Base-by-base conservation (phyloP, 805 yeast genomes). In the Yarrowia yakushimensis region DNA sequence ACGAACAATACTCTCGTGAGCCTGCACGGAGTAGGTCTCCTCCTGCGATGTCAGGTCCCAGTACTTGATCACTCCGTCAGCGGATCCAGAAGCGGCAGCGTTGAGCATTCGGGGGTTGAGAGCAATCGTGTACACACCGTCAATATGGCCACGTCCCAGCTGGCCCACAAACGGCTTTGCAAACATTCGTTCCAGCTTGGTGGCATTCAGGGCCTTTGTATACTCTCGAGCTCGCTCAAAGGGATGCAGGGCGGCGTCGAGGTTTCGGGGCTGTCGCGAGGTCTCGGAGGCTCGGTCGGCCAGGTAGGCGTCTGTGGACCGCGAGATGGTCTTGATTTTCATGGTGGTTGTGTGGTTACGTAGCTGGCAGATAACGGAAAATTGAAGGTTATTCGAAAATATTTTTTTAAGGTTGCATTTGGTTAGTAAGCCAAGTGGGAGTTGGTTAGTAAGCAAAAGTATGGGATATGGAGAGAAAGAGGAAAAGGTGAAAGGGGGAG, bases 111-210 rank as follows among this genome's bases (percentile, higher is more conserved):
- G 75, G 71, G 84, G 84, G 74, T 92, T 88, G 73, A 87, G 88
- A 6, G 97, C 96, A 50, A 94, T 82, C 17, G 86, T 78, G 74
- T 94, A 93, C 13, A 94, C 90, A 64, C 97, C 98, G 72, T 94
- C 99, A 63, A 93, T 78, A 71, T 96, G 99, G 9, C 99, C 99
- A 65, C 83, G 82, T 3, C 99, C 99, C 36, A 94, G 76, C 72
- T 94, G 98, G 0, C 96, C 97, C 20, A 96, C 80, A 74, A 94
- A 94, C 2, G 99, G 99, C 71, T 92, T 92, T 0, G 99, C 98
- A 81, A 94, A 94, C 88, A 94, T 87, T 67, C 97, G 82, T 72
- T 93, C 98, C 76, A 94, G 74, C 72, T 94, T 94, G 15, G 98
- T 92, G 27, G 99, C 98, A 63, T 90, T 93, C 60, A 94, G 76